Conservation (phyloP, 352 stramenopile genomes). For the Globisporangium heterothallicum region DNA sequence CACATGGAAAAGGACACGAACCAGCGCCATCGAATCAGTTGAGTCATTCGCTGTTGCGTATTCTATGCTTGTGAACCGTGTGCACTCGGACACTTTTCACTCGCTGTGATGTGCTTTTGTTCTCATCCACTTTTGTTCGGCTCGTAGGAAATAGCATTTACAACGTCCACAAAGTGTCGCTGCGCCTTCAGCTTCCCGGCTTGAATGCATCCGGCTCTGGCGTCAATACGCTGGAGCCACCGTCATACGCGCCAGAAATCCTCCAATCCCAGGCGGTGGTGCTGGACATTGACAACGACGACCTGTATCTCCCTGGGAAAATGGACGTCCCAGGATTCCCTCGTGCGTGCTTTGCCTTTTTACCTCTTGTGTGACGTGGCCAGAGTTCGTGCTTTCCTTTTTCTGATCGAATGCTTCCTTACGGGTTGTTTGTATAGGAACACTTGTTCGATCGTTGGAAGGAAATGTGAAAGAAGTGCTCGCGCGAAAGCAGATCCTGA, state of each 20-base stretch:
- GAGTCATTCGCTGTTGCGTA: neutral
- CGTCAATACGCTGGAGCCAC: constrained; percentile 1
- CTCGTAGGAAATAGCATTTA: constrained; percentile 60
- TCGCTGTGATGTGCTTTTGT: too few species aligned
- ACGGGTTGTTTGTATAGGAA: constrained; percentile 25
- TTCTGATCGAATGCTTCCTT: neutral
- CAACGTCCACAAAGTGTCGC: constrained; percentile 47
- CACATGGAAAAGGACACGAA: constrained; percentile 32
- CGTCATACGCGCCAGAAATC: constrained; percentile 35
- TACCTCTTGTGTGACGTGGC: too few species aligned
- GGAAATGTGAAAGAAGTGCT: constrained; percentile 33
- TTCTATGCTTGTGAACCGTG: neutral
- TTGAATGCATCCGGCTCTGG: constrained; percentile 1
- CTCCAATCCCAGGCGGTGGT: constrained; percentile 44
- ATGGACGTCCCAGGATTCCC: constrained; percentile 63
- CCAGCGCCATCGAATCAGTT: constrained; percentile 63
- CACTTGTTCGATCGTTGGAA: constrained; percentile 49
- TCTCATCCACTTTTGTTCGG: too few species aligned
- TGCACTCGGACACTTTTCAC: too few species aligned
- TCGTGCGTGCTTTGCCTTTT: constrained; percentile 25
- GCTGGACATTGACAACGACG: constrained; percentile 66
- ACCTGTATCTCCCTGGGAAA: constrained; percentile 61
- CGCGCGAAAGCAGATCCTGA: constrained; percentile 25
- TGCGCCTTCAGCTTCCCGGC: constrained; percentile 27
- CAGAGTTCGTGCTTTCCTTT: neutral